A percentile compares a stretch with the other conserved stretches of the same genome.
phyloP scores from a whole-genome alignment of 2,329 filamentous ascomycete species.

The Beauveria sp. region DNA sequence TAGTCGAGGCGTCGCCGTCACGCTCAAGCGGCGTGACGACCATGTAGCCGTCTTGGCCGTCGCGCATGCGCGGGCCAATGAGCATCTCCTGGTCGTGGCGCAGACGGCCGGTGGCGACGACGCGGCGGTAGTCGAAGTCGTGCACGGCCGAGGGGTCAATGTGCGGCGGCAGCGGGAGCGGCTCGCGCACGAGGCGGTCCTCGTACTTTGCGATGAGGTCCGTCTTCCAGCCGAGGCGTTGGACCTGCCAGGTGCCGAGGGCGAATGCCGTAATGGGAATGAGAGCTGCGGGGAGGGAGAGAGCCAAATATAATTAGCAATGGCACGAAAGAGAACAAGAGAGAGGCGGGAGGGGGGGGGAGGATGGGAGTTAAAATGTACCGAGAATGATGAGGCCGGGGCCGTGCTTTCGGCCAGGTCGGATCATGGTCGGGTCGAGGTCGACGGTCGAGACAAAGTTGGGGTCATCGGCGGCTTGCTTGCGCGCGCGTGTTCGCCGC shows the following conservation, averaged over 20 bases:
- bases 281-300: constrained; percentile 42
- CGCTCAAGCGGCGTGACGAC: constrained; percentile 88
- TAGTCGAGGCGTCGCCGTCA: constrained; percentile 51
- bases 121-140: constrained; percentile 87
- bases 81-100: constrained; percentile 95
- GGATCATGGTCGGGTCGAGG: constrained; percentile 72
- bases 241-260: constrained; percentile 91
- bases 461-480: constrained; percentile 62
- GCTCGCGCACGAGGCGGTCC: constrained; percentile 78
- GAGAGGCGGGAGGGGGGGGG: not conserved
- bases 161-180: constrained; percentile 74
- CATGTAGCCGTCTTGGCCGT: constrained; percentile 84
- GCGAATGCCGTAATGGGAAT: constrained; percentile 88
- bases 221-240: constrained; percentile 88
- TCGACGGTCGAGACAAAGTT: constrained; percentile 82
- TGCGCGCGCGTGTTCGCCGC: constrained; percentile 15
- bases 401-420: constrained; percentile 64
- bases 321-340: not conserved
- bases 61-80: constrained; percentile 79
- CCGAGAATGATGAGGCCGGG: constrained; percentile 72
- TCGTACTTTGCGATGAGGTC: constrained; percentile 86
- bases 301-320: not conserved
- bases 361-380: constrained; percentile 23
- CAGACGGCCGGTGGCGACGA: constrained; percentile 65
- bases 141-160: constrained; percentile 74